Conservation (phyloP, 2,329 filamentous ascomycete species). For the Mariannaea sp. region DNA sequence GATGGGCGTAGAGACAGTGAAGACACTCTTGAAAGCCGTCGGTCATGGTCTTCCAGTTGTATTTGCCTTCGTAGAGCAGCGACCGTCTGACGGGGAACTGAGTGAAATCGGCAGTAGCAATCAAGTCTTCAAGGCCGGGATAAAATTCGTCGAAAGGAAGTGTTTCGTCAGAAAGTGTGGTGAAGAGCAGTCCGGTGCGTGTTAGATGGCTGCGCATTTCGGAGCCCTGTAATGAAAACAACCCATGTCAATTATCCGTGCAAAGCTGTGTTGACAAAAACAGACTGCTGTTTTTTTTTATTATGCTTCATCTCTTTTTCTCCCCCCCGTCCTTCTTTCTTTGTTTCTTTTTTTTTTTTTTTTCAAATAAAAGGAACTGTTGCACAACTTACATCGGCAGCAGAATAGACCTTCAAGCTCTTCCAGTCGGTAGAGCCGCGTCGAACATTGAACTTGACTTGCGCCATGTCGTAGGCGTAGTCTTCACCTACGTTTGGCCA, state of each 20-base stretch:
- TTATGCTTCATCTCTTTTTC: too few species aligned
- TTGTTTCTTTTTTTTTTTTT: too few species aligned
- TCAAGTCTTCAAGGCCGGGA: constrained; percentile 53
- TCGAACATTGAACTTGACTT: constrained; percentile 20
- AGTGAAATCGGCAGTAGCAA: constrained; percentile 58
- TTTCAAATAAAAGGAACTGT: neutral
- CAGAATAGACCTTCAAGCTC: constrained; percentile 9
- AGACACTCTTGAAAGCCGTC: constrained; percentile 52
- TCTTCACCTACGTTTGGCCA: constrained; percentile 19
- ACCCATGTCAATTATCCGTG: too few species aligned
- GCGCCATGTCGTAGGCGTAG: constrained; percentile 17
- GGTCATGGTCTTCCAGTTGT: constrained; percentile 48
- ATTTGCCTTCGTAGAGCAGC: constrained; percentile 59
- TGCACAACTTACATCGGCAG: neutral
- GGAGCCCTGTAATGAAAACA: constrained; percentile 14
- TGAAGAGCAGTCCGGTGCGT: constrained; percentile 57
- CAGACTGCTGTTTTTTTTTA: too few species aligned
- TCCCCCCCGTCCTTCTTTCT: too few species aligned
- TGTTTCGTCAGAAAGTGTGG: constrained; percentile 51
- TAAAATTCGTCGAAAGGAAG: constrained; percentile 60
- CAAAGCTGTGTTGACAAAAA: too few species aligned
- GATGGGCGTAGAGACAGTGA: constrained; percentile 63
- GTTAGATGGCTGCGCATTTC: constrained; percentile 44
- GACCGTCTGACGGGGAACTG: constrained; percentile 55
- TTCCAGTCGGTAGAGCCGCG: constrained; percentile 10